Base-by-base conservation (phyloP, 129 eudicot genomes). In the Helichrysum umbraculigerum region DNA sequence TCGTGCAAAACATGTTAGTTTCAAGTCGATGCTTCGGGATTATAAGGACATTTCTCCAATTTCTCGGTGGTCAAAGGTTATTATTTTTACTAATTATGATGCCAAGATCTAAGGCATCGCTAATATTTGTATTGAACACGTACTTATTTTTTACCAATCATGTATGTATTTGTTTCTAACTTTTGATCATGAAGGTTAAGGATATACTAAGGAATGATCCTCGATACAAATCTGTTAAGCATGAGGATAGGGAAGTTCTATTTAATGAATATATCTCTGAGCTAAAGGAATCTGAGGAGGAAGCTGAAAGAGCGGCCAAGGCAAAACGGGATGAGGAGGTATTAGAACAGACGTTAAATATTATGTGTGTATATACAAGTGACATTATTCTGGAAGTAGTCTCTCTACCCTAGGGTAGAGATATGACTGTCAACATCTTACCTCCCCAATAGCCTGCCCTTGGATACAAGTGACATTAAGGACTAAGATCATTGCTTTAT, bases 61-160 rank as follows among this genome's bases (percentile, higher is more conserved):
- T 79, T 83, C 97, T 60, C 97, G 99, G 19, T 95, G 99, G 99
- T 91, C 94, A 17, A 95, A 88, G 91, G 99, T 94, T 65, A 60
- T 85, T 86, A 64, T 25, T 25, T 25, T 25, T 25, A 25, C 28
- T 25, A 25, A 25, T 25, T 25, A 54, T 33, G 33, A n/a, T 72
- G 66, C 51, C 41, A 72, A 56, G 66, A 52, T 72, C 20, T 5
- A 25, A 33, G 22, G 19, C 15, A 72, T 10, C 5, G 70, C 68
- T 47, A 3, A 12, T 58, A 58, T 54, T 54, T 0, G 41, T 28
- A 39, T 28, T 25, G 69, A 59, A 58, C 29, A 58, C 29, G 42
- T 59, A 42, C 42, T 11, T 30, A 0, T 20, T 34, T 21, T 62
- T 32, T 65, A 3, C 37, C 30, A 69, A 44, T 41, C 42, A 12